Base-by-base conservation (phyloP, 2,329 filamentous ascomycete genomes). In the Nigrospora sphaerica region DNA sequence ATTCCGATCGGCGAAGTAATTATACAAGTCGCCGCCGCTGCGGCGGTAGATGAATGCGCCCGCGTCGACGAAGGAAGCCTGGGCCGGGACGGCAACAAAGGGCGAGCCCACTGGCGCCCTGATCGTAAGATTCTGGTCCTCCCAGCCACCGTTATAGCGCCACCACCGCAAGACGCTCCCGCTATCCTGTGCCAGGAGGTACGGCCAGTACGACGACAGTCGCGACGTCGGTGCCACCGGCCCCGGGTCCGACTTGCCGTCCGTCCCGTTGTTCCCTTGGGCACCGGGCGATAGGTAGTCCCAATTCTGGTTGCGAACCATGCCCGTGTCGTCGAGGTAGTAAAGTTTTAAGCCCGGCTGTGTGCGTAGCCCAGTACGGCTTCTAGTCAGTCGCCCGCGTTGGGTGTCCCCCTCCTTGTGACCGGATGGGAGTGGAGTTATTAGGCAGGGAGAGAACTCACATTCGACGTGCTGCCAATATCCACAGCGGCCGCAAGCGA, bases 41-140 rank as follows among this genome's bases (percentile, higher is more conserved):
- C 47, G 46, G 28, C 51, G 46, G 19, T 55, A 56, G 5, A 54
- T 40, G 19, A 57, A 43, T 6, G 53, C 55, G 9, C 52, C 54
- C 3, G 44, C 45, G 16, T 54, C 45, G 3, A 32, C 2, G 18
- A 46, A 52, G 11, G 46, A 37, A 17, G 53, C 48, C 1, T 49
- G 50, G 9, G 51, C 45, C 2, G 54, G 52, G 4, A 57, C 33
- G 9, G 46, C 45, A 5, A 51, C 54, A 32, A 56, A 44, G 11
- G 41, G 47, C 3, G 47, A 32, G 4, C 45, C 43, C n/a, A 45
- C 35, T 9, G 54, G 49, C 13, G 49, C 52, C 28, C 40, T 44
- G 12, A 56, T 41, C 12, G 34, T 38, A 39, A 51, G 49, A 18
- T 48, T 38, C 2, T 48, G 51, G 36, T 52, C 42, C 17, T 34